Evolutionary conservation across 306 rosid species (phyloP).

Genomic region (Geum urbanum): DNA sequence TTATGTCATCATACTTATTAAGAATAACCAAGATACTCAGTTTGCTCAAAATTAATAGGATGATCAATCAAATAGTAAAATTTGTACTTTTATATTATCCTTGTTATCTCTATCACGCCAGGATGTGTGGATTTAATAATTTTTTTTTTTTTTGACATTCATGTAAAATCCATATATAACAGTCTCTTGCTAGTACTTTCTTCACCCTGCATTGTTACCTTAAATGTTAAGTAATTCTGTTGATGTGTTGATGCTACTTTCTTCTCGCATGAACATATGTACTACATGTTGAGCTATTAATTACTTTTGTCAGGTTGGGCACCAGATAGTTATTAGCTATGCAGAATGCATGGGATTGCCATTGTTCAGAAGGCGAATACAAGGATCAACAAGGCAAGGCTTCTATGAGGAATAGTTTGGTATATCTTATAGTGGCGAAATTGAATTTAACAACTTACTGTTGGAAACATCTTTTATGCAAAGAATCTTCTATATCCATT

Average conservation of each 20-base stretch:
- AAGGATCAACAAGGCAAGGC: slow-evolving; percentile 93
- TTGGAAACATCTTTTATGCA: neutral
- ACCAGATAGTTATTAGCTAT: slow-evolving; percentile 75
- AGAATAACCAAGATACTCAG: neutral
- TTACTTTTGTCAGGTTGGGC: slow-evolving; percentile 76
- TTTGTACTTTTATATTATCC: neutral
- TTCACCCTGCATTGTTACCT: no score
- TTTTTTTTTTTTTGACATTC: neutral
- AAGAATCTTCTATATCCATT: slow-evolving; percentile 2
- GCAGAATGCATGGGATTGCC: slow-evolving; percentile 99
- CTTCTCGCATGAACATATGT: neutral
- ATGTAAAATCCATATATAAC: neutral
- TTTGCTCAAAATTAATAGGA: neutral
- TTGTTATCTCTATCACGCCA: neutral
- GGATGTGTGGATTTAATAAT: neutral
- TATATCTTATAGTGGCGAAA: slow-evolving; percentile 25
- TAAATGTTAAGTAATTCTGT: neutral
- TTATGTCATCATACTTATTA: neutral
- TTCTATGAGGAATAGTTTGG: slow-evolving; percentile 36
- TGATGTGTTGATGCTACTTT: neutral
- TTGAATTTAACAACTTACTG: slow-evolving; percentile 14
- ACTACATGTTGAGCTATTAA: slow-evolving; percentile 13
- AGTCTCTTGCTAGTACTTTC: neutral
- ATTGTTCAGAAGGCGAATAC: slow-evolving; percentile 82
- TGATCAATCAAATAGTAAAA: neutral